Percentiles rank a stretch among this genome's conserved stretches.
These are phyloP conservation scores for Clitopilus hobsonii DNA, from an alignment of 768 basidiomycete species.

Conservation along the genomic window DNA sequence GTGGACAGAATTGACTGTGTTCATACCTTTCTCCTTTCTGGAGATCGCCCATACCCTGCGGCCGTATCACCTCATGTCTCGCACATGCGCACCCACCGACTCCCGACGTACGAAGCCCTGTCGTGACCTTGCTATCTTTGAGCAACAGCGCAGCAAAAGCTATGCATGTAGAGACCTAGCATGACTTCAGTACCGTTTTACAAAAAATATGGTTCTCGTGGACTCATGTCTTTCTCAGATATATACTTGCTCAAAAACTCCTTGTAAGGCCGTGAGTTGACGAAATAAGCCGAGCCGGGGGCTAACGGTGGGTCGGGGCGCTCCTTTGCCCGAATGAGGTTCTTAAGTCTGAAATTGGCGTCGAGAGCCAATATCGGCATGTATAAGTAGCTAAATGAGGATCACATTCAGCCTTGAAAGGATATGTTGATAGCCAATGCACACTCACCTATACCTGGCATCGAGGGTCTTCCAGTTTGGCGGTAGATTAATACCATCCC, in stretches of 20 bases:
- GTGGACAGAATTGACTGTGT: neutral
- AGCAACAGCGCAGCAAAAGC: constrained; percentile 5
- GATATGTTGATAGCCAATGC: no score
- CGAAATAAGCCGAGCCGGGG: constrained; percentile 11
- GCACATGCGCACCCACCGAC: constrained; percentile 9
- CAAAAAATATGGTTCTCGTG: neutral
- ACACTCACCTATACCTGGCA: no score
- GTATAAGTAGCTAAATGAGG: constrained; percentile 6
- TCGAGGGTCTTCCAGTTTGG: no score
- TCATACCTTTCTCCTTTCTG: constrained; percentile 17
- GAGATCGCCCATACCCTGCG: constrained; percentile 15
- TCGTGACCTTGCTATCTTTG: constrained; percentile 11
- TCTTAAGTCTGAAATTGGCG: constrained; percentile 17
- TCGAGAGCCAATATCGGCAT: constrained; percentile 10
- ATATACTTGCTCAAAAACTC: constrained; percentile 1
- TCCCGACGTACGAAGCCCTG: constrained; percentile 9
- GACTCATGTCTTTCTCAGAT: constrained; percentile 6
- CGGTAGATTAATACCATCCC: no score
- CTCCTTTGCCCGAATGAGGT: constrained; percentile 12
- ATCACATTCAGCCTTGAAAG: no score
- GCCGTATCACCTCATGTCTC: constrained; percentile 11
- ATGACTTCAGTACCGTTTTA: neutral
- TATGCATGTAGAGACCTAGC: constrained; percentile 13
- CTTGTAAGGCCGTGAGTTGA: constrained; percentile 5
- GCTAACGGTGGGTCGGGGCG: constrained; percentile 13